Percentiles rank a stretch among this genome's conserved stretches.
phyloP scores from a whole-genome alignment of 441 rosid genomes.

The Euphorbia neoarborescens region DNA sequence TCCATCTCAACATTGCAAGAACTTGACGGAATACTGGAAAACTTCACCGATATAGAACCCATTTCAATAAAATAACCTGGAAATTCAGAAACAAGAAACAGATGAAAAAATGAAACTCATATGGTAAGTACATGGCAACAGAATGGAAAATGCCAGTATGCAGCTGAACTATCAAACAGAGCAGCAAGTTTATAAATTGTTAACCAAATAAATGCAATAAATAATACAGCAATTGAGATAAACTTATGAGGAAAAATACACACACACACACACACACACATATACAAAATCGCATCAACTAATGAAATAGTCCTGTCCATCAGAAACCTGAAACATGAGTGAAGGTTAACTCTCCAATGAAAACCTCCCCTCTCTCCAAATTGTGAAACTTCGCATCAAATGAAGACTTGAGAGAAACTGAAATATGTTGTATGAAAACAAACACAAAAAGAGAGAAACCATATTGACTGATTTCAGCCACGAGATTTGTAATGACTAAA shows the following conservation, averaged over 20 bases:
- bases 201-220: background rate
- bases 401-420: background rate
- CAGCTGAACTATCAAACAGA: slow-evolving; percentile 1
- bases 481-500: background rate
- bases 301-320: background rate
- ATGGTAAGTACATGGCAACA: background rate
- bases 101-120: slow-evolving; percentile 6
- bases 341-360: background rate
- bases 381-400: slow-evolving; percentile 3
- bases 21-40: slow-evolving; percentile 9
- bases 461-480: background rate
- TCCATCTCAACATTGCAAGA: background rate
- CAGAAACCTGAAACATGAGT: background rate
- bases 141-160: background rate
- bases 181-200: slow-evolving; percentile 4
- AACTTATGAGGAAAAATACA: background rate
- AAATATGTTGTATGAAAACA: background rate
- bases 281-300: background rate
- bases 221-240: background rate
- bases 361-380: slow-evolving; percentile 1
- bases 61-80: slow-evolving; percentile 17
- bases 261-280: background rate
- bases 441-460: background rate
- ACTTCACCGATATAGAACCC: slow-evolving; percentile 10
- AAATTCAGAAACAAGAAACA: background rate